Base-by-base conservation (phyloP, 106 monocot genomes). In the Vanilla planifolia region DNA sequence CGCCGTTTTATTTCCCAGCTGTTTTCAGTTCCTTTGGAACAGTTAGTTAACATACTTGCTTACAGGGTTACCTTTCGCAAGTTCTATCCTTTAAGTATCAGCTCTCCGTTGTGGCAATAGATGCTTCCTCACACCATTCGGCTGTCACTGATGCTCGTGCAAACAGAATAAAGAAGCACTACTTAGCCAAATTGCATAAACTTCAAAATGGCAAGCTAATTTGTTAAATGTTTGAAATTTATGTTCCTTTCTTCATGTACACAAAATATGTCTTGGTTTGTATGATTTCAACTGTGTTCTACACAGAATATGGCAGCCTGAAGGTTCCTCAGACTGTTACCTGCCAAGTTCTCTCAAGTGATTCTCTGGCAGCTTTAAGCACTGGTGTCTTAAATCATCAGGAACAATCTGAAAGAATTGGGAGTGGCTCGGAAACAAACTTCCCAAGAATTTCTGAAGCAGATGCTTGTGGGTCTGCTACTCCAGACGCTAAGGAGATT, bases 41-140 rank as follows among this genome's bases (percentile, higher is more conserved):
- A 39, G 39, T n/a, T n/a, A n/a, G n/a, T n/a, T n/a, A n/a, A n/a
- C n/a, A n/a, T n/a, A n/a, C n/a, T n/a, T 62, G 17, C 51, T 65
- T 48, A 34, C 81, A 98, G 96, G 96, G 96, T 29, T 98, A 98
- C 77, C 79, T 98, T 66, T 87, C 96, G 46, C 96, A 98, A 82
- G 87, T 78, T 25, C 36, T 98, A 34, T 81, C 91, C n/a, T 98
- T 98, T 52, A 43, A 84, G 50, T 80, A 91, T 62, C 77, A 85
- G 36, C 84, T 84, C 60, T 62, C 79, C 51, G 96, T 98, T 42
- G 69, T 88, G 28, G 96, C 96, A 60, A 68, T 98, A 34, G 96
- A 98, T 88, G 91, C 96, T 75, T 98, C 96, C 73, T 64, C 72
- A 41, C 96, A 98, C 69, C 91, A 98, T 79, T 79, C 87, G 70